Evolutionary conservation across 257 asterid species (phyloP).

Genomic region (Cynanchum wilfordii): DNA sequence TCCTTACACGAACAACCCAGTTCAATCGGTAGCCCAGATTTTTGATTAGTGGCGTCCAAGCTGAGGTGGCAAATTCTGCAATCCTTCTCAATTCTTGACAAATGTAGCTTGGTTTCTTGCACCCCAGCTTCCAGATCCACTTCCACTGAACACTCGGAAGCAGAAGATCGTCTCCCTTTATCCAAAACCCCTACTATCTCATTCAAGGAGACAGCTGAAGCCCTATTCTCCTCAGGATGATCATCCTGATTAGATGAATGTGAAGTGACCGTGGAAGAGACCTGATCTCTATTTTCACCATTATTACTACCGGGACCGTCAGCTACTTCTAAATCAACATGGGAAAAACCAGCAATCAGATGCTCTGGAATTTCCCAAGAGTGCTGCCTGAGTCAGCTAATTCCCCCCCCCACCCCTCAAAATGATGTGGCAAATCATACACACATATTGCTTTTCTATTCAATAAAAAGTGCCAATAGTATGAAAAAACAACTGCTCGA

Average conservation of each 20-base stretch:
- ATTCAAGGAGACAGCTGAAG: conserved; percentile 10
- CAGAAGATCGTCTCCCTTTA: conserved; percentile 24
- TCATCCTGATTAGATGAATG: conserved; percentile 20
- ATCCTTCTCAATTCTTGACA: conserved; percentile 39
- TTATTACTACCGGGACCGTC: conserved; percentile 10
- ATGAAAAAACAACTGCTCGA: neutral
- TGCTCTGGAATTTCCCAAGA: conserved; percentile 9
- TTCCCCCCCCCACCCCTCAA: neutral
- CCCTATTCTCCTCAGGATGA: conserved; percentile 8
- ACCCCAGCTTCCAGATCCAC: conserved; percentile 59
- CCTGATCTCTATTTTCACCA: conserved; percentile 14
- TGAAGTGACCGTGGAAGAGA: conserved; percentile 11
- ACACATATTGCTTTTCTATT: neutral
- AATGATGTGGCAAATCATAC: conserved; percentile 3
- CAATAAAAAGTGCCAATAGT: conserved; percentile 1
- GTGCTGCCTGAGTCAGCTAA: conserved; percentile 24
- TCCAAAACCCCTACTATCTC: conserved; percentile 39
- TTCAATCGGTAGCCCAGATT: conserved; percentile 53
- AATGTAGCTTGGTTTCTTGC: conserved; percentile 26
- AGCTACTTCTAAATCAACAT: conserved; percentile 39
- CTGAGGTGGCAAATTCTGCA: conserved; percentile 81
- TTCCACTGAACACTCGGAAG: conserved; percentile 66
- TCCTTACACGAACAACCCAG: conserved; percentile 75
- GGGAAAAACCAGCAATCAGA: conserved; percentile 17
- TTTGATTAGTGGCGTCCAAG: conserved; percentile 52